Conservation (phyloP, 2,329 filamentous ascomycete species). For the Trichoderma lentiforme region DNA sequence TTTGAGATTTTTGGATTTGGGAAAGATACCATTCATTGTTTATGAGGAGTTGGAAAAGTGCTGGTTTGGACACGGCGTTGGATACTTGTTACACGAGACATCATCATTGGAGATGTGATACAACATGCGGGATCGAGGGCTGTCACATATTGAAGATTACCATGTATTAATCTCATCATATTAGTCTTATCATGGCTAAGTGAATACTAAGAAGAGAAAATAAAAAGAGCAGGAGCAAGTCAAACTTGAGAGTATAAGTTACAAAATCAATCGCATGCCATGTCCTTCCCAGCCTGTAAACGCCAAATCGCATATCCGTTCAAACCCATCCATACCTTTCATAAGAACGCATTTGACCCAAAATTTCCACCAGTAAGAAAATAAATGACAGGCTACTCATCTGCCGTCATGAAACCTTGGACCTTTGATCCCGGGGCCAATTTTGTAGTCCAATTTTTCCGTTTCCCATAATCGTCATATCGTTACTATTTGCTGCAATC, state of each 20-base stretch:
- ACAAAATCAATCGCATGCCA: background rate
- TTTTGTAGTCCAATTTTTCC: background rate
- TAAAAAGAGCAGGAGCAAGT: background rate
- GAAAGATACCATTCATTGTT: constrained; percentile 10
- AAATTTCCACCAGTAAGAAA: background rate
- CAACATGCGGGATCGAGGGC: background rate
- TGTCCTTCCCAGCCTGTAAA: background rate
- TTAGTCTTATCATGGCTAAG: background rate
- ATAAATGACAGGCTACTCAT: background rate
- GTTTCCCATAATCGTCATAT: background rate
- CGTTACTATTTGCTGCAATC: background rate
- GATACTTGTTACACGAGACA: background rate
- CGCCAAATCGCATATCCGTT: constrained; percentile 7
- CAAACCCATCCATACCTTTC: background rate
- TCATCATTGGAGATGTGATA: background rate
- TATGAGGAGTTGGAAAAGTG: background rate
- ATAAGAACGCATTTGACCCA: background rate
- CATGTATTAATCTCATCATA: background rate
- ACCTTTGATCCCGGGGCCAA: background rate
- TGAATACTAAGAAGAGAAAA: background rate
- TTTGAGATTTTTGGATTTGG: background rate
- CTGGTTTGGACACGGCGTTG: constrained; percentile 6
- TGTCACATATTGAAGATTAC: background rate
- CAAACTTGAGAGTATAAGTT: background rate
- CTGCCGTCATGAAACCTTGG: background rate